Conservation (phyloP, 345 rosid species). For the Camelina laxa region DNA sequence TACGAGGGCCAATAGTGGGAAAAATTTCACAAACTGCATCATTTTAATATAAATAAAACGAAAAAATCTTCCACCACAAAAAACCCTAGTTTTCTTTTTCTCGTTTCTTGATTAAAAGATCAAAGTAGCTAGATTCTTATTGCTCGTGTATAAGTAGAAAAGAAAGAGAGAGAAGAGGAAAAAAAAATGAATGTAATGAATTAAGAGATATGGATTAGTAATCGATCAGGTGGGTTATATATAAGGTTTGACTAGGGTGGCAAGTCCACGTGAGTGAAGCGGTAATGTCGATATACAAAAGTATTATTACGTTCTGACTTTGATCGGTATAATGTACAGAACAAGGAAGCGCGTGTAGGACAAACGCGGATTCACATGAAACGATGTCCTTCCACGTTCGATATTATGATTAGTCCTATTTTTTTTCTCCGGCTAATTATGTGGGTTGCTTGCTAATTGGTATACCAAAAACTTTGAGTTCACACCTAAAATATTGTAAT, state of each 20-base stretch:
- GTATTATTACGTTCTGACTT: constrained; percentile 34
- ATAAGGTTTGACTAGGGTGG: constrained; percentile 34
- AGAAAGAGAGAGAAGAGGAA: neutral
- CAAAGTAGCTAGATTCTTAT: constrained; percentile 3
- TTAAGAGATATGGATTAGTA: constrained; percentile 27
- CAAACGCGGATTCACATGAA: constrained; percentile 45
- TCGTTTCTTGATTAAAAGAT: constrained; percentile 10
- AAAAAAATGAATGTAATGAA: constrained; percentile 33
- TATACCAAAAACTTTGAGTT: constrained; percentile 1
- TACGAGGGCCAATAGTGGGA: constrained; percentile 39
- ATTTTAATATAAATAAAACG: neutral
- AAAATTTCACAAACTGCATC: constrained; percentile 16
- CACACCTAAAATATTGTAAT: neutral
- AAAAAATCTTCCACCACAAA: constrained; percentile 40
- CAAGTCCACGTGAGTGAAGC: constrained; percentile 36
- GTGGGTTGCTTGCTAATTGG: constrained; percentile 21
- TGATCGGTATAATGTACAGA: constrained; percentile 27
- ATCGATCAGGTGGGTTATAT: constrained; percentile 14
- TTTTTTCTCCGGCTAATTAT: constrained; percentile 3
- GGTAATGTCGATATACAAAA: constrained; percentile 5
- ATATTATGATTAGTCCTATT: constrained; percentile 1
- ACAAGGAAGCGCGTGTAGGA: constrained; percentile 42
- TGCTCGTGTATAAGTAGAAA: neutral
- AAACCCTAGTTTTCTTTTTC: neutral
- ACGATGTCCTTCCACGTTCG: constrained; percentile 32